Evolutionary conservation across 225 moss, liverwort and hornwort species (phyloP), one percentile per base, ranked within the genome.

Genomic region (Marchantia polymorpha): DNA sequence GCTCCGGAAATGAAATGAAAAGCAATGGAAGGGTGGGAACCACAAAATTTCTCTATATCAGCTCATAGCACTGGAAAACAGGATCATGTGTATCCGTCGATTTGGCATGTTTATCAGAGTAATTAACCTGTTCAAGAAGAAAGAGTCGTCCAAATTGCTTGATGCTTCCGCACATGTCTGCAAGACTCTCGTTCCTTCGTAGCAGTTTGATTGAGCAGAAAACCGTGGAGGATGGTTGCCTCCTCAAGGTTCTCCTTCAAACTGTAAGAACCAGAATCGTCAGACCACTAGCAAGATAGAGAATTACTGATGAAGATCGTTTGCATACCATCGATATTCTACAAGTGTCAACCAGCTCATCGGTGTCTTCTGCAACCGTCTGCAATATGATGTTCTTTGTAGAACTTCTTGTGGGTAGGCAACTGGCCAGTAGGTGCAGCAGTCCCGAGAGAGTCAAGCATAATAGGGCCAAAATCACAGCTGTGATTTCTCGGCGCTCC

Each of bases 401-500:
- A 16, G 30, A 15, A 7, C 31, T 23, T 56, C 63, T 78, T 81
- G 69, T 83, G 22, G 80, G 59, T 23, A 87, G 55, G 70, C 84
- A 82, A 70, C 67, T 64, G 16, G 74, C 72, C 30, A 93, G 69
- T 48, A 90, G 83, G 87, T 95, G 93, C 49, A 93, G 67, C 64
- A 92, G 73, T 39, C 90, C 91, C 39, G 92, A 91, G 68, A 92
- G 79, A 65, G 86, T 85, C 89, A 92, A 84, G 81, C 88, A 91
- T 39, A 94, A 68, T 19, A 94, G 85, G 79, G 88, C 90, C 76
- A 96, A 83, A 13, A 91, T 81, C 51, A 94, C 78, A 14, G 89
- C 92, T 65, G 89, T 81, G 29, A 89, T 82, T 83, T 94, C 96
- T 60, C 92, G 88, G 63, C 87, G 86, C 76, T 96, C 96, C 91